Base-by-base conservation (phyloP, 805 yeast species). In the Starmerella etchellsii region DNA sequence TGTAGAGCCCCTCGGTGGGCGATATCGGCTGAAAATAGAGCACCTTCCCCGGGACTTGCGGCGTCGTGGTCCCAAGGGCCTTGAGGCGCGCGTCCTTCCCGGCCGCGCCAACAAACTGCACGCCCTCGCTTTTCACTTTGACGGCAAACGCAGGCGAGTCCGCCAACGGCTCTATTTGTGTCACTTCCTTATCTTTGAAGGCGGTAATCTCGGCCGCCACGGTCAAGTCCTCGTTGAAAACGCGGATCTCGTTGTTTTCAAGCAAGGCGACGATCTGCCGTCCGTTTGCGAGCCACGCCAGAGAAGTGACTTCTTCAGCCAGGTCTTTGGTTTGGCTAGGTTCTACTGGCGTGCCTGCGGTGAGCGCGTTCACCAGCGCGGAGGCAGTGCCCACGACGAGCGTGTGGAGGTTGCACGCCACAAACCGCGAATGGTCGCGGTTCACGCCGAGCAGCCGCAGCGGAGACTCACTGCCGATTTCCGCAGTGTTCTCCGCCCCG, bases 381-480 rank as follows among this genome's bases (percentile, higher is more conserved):
- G 33, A 30, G 2, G 41, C 15, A 3, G 21, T 9, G 19, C 52
- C 52, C 9, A 50, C 36, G 3, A 48, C 49, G 5, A 49, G 28
- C 18, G 15, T 24, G 3, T 36, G 33, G 16, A 41, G 24, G 22
- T 49, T 52, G 3, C 44, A 50, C 1, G 49, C 54, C 19, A 42
- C 50, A 26, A 50, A 41, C 20, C 21, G 31, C 16, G 31, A 23
- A 11, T 15, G 15, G 36, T 31, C 40, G 13, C 18, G 27, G n/a
- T 35, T 36, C 21, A 41, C 34, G 16, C 31, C 27, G 22, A 41
- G 37, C 32, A 41, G 31, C 8, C 29, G 15, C 18, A 16, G 13
- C 19, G 35, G 4, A 8, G 15, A 6, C 4, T 30, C 32, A 13
- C 21, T 9, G 7, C 10, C 8, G 32, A 30, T 30, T 7, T 11